Base-by-base conservation (phyloP, 2,329 filamentous ascomycete genomes). In the Aspergillus luchuensis region DNA sequence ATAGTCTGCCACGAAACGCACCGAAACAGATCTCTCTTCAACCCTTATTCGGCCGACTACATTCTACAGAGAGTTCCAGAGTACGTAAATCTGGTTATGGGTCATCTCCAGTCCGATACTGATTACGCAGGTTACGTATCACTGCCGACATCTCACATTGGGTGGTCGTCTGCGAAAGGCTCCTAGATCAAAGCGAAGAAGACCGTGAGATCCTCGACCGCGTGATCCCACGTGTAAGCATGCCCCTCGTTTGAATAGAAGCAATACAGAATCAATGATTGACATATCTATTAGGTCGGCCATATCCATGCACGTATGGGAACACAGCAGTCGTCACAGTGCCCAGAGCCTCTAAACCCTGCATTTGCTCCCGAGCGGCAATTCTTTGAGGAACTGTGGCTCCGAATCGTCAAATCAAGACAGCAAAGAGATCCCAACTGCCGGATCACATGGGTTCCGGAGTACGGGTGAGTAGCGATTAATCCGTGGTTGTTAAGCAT, bases 301-400 rank as follows among this genome's bases (percentile, higher is more conserved):
- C 74, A 77, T 47, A 74, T 76, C 21, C 74, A 77, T 54, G 65
- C 74, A 1, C 67, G 75, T 25, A 75, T 74, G 17, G 72, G 75
- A 15, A 77, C 74, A 8, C 75, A 74, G 2, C 74, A 77, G 30
- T 69, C 74, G 0, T 76, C 75, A 0, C 75, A 77, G 49, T 76
- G 74, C 25, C 72, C 74, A 1, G 73, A 77, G 4, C 75, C 75
- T 2, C 66, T 69, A 1, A 67, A 75, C 33, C 67, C 69, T 0
- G 58, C 64, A 19, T 77, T 74, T 30, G 59, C 63, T 4, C 53
- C 66, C 1, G 74, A 77, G 53, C 62, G 69, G 36, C 56, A 61
- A 1, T 76, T 73, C 56, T 76, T 77, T 36, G 74, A 77, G 21
- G 68, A 65, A 5, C 48, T 66, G 5, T 70, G 67, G 68, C 56